Base-by-base conservation (phyloP, 192 early-diverging fungal genomes). In the Coemansia sp. region DNA sequence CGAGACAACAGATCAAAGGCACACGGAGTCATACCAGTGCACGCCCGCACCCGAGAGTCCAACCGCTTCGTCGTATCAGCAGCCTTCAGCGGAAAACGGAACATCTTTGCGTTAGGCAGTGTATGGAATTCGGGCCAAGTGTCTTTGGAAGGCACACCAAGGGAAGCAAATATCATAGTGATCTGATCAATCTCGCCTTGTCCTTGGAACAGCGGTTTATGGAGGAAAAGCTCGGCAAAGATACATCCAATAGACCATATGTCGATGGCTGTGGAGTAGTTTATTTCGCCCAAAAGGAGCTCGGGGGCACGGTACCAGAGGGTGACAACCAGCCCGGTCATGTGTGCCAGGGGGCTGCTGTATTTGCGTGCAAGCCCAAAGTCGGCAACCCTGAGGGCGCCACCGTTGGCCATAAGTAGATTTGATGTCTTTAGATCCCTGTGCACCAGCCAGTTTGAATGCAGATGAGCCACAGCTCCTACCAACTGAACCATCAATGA, bases 171-270 rank as follows among this genome's bases (percentile, higher is more conserved):
- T 18, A 97, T 95, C 87, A 89, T 86, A 43, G 85, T 82, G 10
- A 94, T 67, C 78, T 94, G 92, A 67, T 90, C 91, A 54, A 92
- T 88, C 65, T 93, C 95, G 51, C 89, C 90, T 57, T 80, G 72
- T 56, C 94, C 97, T 43, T 88, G 89, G 15, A 95, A 69, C 42
- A 97, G 67, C 13, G 97, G 94, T 66, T 91, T 86, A 45, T 92
- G 91, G 58, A 91, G 89, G 12, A 95, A 82, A 47, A 99, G 72
- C 74, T 99, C 97, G 16, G 87, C 97, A 87, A 99, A 96, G 32
- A 99, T 99, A 71, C 97, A 99, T 5, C 97, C 97, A 36, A 97
- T 87, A 0, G 96, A 88, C 98, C 98, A 99, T 26, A 99, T 93
- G 66, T 99, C 98, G 4, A 98, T 88, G 0, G 87, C 88, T 5